Base-by-base conservation (phyloP, 192 early-diverging fungal genomes). In the Coemansia javaensis region DNA sequence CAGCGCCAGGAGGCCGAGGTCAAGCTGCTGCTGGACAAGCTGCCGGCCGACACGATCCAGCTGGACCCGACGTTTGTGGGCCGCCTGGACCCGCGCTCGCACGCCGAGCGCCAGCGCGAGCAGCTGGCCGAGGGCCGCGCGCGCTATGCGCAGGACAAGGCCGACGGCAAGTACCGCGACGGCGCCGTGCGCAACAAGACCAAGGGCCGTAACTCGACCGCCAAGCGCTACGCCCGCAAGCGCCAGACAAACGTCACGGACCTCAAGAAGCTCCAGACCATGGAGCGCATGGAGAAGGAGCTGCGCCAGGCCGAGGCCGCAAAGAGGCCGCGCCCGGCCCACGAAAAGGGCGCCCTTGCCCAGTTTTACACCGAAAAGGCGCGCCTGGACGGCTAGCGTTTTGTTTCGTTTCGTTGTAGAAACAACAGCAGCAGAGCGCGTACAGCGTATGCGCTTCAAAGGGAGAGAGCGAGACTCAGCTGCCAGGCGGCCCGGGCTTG, bases 31-130 rank as follows among this genome's bases (percentile, higher is more conserved):
- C 52, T 98, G 62, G 91, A 96, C 54, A 98, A 98, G 61, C 77
- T 98, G 49, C 89, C 94, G 40, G 89, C 93, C 31, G 90, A 94
- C 42, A 96, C 91, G 75, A 93, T 98, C 53, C 72, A 84, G 7
- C 67, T 98, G 33, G 82, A 96, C 59, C 88, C 91, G 12, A 81
- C 65, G 32, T 77, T 88, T 28, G 79, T 97, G 25, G 94, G 91
- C 32, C 79, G 80, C 20, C 60, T 92, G 43, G 92, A 90, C 61
- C 77, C 80, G 35, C 77, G 79, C 2, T 67, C 82, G 10, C 63
- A 64, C 16, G 47, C 44, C 0, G 38, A 57, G 38, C 53, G 37
- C 12, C 24, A 47, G 18, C 56, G 44, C 40, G 53, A 58, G 14
- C 14, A 35, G 15, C 27, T 56, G 10, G 43, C 30, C n/a, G 50